These are phyloP conservation scores for Malus orientalis DNA, from an alignment of 306 rosid species.

Conservation along the genomic window DNA sequence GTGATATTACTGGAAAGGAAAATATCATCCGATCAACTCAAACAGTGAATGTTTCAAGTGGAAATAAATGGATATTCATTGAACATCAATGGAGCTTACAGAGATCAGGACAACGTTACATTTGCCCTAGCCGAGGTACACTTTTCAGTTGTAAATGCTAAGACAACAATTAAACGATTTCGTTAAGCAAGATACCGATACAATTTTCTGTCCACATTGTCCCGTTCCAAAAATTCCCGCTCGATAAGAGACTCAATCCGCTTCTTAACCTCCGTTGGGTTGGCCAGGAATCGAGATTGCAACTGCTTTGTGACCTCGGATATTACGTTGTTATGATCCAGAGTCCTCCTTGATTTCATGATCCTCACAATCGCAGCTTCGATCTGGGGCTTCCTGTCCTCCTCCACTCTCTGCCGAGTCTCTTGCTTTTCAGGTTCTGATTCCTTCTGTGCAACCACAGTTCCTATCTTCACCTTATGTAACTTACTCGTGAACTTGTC, in stretches of 20 bases:
- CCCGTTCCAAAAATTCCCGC: conserved; percentile 81
- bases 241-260: conserved; percentile 86
- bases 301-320: conserved; percentile 78
- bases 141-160: conserved; percentile 5
- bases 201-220: conserved; percentile 46
- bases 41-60: neutral
- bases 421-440: conserved; percentile 80
- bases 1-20: too few relatives aligned
- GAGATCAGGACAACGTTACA: conserved; percentile 5
- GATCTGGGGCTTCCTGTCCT: conserved; percentile 78
- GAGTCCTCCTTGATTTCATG: conserved; percentile 72
- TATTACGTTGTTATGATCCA: conserved; percentile 72
- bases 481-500: conserved; percentile 69
- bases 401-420: conserved; percentile 79
- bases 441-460: conserved; percentile 77
- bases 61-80: conserved; percentile 12
- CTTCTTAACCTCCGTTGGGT: conserved; percentile 72
- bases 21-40: neutral
- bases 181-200: conserved; percentile 55
- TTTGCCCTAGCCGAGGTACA: conserved; percentile 23
- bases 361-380: conserved; percentile 81
- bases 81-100: conserved; percentile 13
- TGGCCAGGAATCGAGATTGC: conserved; percentile 61
- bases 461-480: conserved; percentile 77
- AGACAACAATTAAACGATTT: conserved; percentile 5